Base-by-base conservation (phyloP, 441 rosid species). In the Erodium moschatum region DNA sequence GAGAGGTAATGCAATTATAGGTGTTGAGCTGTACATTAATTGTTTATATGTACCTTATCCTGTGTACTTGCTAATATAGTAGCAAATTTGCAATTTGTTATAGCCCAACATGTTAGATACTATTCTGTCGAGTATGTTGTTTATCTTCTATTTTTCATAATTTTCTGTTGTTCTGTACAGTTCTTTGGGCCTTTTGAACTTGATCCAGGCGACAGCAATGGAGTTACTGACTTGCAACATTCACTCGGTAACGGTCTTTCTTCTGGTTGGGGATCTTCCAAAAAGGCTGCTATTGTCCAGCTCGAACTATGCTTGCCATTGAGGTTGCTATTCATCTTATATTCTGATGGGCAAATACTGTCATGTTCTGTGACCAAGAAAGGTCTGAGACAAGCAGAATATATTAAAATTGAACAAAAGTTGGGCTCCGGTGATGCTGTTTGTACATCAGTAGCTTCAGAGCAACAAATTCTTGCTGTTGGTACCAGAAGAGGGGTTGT, bases 381-480 rank as follows among this genome's bases (percentile, higher is more conserved):
- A 82, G 97, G 97, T 44, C 75, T 89, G 69, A 89, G 80, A 82
- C 87, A 85, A 74, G 76, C 77, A 65, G 96, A 91, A 33, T 86
- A 77, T 64, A 86, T 94, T 72, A 94, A 79, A 81, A 76, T 79
- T 72, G 97, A 94, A 80, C 82, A 85, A 73, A 81, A 52, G 76
- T 75, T 94, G 79, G 90, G 92, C 67, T 77, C 78, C 46, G 92
- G 91, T 74, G 94, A 94, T 83, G 87, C 90, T 70, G 91, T 86
- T 48, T 91, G 99, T 77, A 76, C 83, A 62, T 87, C 97, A 18
- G 79, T 87, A 77, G 97, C 96, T 77, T 75, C 89, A 71, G 99
- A 88, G 80, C 97, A 91, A 78, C 96, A 89, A 79, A 84, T 94
- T 74, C 87, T 94, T 67, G 99, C 99, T 16, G 96, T 94, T 74